Evolutionary conservation across 139 green algal species (phyloP), one percentile per base, ranked within the genome.

Genomic region (Picochlorum sp.): DNA sequence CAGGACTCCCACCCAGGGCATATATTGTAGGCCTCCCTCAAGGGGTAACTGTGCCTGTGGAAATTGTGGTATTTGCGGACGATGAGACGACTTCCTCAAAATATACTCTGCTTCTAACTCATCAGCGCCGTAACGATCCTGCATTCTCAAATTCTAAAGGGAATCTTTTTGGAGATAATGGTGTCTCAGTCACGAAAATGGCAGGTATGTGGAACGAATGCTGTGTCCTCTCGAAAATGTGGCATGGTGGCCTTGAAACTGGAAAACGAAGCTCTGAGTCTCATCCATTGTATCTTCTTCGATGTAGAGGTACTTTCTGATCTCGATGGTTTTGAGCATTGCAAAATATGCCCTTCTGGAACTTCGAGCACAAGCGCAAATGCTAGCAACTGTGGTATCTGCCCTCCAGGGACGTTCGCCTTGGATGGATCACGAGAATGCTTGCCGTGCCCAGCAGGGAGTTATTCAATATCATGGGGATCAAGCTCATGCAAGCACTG

Each of bases 61-160:
- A 73, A 51, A 59, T 80, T 26, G 67, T 82, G 20, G 68, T 82
- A 14, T 33, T 81, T n/a, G 75, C 71, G 0, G 72, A 81, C 41
- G 75, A 82, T 28, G 70, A 64, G 1, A 70, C 78, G n/a, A 81
- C 74, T 1, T 77, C 74, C 3, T 28, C 43, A 2, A 55, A 61
- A 31, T 81, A 81, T 54, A 65, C 59, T 10, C 35, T 80, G 2
- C 9, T 26, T 22, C n/a, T 59, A 14, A 59, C 22, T 14, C 53
- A 24, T 4, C 20, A 59, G 52, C 24, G 12, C 13, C 4, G 16
- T 22, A 31, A 26, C 24, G 44, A 31, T 53, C 14, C 6, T 53
- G 8, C 18, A 16, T 47, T 47, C 18, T 8, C 12, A 26, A 16
- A 7, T 6, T 47, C 20, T 47, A 26, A 16, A 8, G 7, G 7